Base-by-base conservation (phyloP, 441 rosid species). In the Croton setiger region DNA sequence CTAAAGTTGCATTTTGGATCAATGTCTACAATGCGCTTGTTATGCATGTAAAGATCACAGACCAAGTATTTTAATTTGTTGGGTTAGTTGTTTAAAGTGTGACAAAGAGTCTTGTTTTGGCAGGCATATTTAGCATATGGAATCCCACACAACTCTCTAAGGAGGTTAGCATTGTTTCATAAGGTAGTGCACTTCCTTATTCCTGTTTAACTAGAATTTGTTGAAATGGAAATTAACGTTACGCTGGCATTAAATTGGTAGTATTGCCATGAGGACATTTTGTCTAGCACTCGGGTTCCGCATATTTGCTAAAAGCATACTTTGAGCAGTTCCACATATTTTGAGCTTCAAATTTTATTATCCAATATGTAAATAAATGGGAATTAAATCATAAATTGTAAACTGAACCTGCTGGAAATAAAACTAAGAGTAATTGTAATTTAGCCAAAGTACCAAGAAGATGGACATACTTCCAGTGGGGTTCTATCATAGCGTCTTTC, bases 81-180 rank as follows among this genome's bases (percentile, higher is more conserved):
- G 6, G 1, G 3, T 15, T 48, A 6, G 15, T 12, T 51, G 36
- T 41, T 37, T 20, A 27, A 27, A 27, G 31, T 44, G 21, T 23
- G 44, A 33, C 5, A 18, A 66, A 33, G 60, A 49, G 13, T 13
- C 55, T 67, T 74, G 8, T 37, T 63, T 72, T 75, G 48, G 56
- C 77, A 91, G 98, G 98, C 96, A 71, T 90, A 87, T 74, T 78
- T 93, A 72, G 96, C 96, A 11, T 93, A 84, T 73, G 98, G 98
- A 68, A 81, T 87, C 69, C 94, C 94, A 27, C 85, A 83, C 58
- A 72, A 79, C 78, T 88, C 96, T 55, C 68, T 93, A 60, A 83
- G 89, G 76, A 83, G 94, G 80, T 81, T 89, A 73, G 91, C 94
- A 44, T 81, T 93, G 86, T 89, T 93, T 81, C 94, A 93, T 84